Evolutionary conservation across 2,329 filamentous ascomycete genomes (phyloP), one percentile per base, ranked within the genome.

Genomic region (Seiridium unicorne): DNA sequence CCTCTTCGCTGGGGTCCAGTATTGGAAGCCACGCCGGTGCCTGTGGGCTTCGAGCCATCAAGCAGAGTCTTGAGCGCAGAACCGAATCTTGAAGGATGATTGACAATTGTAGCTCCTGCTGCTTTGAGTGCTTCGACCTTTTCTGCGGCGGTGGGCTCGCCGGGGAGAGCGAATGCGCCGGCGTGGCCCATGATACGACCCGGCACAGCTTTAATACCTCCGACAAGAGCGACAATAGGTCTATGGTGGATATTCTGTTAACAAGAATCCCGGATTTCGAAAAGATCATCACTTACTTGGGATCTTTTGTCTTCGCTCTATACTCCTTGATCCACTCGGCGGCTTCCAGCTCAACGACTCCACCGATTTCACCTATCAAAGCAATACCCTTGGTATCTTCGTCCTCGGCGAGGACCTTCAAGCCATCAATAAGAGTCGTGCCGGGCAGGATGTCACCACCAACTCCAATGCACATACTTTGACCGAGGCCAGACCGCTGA

Each of bases 131-230:
- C 83, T 47, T 80, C 81, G 61, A 89, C 85, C 73, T 94, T 94
- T n/a, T 81, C 79, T 44, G 79, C 75, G 0, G 87, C 84, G 61
- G 81, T 81, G 3, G 86, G 83, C 69, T 93, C 89, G 26, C 88
- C 88, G 5, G 86, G 81, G 1, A 86, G 81, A 57, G 81, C 79
- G 79, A 90, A 91, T 11, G 91, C 91, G 48, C 91, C 91, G 8
- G 90, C 89, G 71, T 94, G 91, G 8, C 91, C 91, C 89, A 93
- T 93, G 48, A 92, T 82, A 31, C 84, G 82, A 11, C 87, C 87
- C 13, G 79, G 76, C 5, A 83, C 81, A n/a, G 88, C 88, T 63
- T 85, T 76, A 53, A 87, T 76, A 4, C 91, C 90, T 36, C 84
- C 89, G 35, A 93, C 80, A 5, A 92, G 77, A 51, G 87, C 90